Evolutionary conservation across 2,329 filamentous ascomycete species (phyloP), one percentile per base, ranked within the genome.

Genomic region (Aspergillus aculeatus): DNA sequence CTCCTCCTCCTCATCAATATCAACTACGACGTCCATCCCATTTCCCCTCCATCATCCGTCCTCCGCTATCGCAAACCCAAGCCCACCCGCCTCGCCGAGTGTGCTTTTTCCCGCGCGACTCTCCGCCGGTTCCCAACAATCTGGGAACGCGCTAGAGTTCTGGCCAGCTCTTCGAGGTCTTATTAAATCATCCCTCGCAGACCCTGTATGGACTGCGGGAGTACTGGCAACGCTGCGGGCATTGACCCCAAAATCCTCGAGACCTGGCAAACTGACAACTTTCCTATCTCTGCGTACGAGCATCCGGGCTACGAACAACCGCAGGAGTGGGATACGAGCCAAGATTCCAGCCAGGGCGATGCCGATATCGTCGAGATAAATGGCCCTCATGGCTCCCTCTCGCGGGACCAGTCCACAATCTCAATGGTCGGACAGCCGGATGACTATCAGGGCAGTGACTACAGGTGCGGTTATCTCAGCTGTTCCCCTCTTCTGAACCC

Each of bases 241-340:
- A 73, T 77, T 55, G 74, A 77, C 73, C 72, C 75, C 71, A 77
- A 76, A 66, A 75, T 76, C 50, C 68, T 77, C 57, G 73, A 75
- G 61, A 73, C 71, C 56, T 77, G 75, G 73, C 73, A 76, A 69
- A 69, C 72, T n/a, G 71, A 74, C 55, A 62, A 68, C 57, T 75
- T 74, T 63, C 70, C 74, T 3, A 66, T 73, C 58, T 61, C 69
- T 5, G 70, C 73, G 48, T 77, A 74, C 74, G 73, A 76, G 56
- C 71, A 72, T 38, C 49, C 69, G n/a, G 64, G 62, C 32, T 74
- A 74, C 64, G 73, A 77, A 12, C 72, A 74, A 61, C 68, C 70
- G 21, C 67, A 72, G 47, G 75, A 77, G 65, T 73, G 74, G 72
- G 74, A 77, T 58, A 73, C 71, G 26, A 75, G 73, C 54, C 75